Conservation (phyloP, 306 rosid genomes). For the Vicia sativa region DNA sequence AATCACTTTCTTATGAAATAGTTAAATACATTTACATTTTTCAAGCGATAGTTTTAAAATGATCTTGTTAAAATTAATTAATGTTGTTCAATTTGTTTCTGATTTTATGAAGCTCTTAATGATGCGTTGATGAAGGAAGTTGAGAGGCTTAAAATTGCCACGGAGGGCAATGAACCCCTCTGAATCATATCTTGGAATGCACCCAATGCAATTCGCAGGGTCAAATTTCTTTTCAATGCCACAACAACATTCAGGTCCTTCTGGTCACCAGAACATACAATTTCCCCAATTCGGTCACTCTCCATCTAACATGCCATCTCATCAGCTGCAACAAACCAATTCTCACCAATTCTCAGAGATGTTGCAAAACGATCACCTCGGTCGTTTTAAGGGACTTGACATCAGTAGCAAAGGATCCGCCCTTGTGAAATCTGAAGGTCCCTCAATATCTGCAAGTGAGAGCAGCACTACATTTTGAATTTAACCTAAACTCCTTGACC, state of each 20-base stretch:
- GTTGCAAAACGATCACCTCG: conserved; percentile 76
- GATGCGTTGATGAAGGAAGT: conserved; percentile 96
- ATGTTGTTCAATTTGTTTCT: conserved; percentile 26
- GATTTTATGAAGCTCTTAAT: conserved; percentile 68
- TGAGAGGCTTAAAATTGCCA: conserved; percentile 88
- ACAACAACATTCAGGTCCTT: conserved; percentile 59
- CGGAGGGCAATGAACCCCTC: conserved; percentile 75
- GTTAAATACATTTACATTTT: conserved; percentile 19
- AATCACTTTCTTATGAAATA: conserved; percentile 24
- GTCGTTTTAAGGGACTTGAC: conserved; percentile 93
- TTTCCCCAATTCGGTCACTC: conserved; percentile 62
- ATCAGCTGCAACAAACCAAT: conserved; percentile 67
- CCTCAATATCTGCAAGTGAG: conserved; percentile 90
- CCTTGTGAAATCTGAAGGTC: conserved; percentile 74
- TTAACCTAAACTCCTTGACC: conserved; percentile 62
- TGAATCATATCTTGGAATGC: conserved; percentile 88
- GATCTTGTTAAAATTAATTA: conserved; percentile 6
- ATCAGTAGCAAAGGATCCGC: conserved; percentile 69
- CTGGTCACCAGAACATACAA: conserved; percentile 66
- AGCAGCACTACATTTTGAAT: conserved; percentile 84
- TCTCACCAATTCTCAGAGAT: conserved; percentile 69
- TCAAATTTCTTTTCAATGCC: conserved; percentile 67
- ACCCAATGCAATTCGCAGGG: conserved; percentile 63
- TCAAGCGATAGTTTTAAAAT: not conserved
- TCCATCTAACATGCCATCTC: conserved; percentile 50